phyloP scores from a whole-genome alignment of 306 rosid species.

The Vigna unguiculata region DNA sequence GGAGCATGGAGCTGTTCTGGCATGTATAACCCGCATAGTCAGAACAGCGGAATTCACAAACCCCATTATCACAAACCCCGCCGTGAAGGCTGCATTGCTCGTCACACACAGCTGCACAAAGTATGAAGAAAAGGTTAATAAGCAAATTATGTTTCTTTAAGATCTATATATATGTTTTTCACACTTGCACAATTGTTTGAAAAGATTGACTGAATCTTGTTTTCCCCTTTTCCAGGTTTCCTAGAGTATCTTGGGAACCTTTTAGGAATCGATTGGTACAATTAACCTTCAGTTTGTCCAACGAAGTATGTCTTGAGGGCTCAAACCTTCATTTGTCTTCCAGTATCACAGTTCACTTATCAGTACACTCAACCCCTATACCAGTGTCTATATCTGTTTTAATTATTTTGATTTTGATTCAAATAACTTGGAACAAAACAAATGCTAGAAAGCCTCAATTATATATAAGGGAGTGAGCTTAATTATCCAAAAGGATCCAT shows the following conservation, averaged over 20 bases:
- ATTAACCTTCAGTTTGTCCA: not conserved
- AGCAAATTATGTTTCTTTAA: constrained; percentile 19
- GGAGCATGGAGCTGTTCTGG: constrained; percentile 88
- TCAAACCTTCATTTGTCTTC: too few species aligned
- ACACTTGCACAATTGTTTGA: not conserved
- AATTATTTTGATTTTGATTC: not conserved
- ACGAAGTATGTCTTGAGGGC: not conserved
- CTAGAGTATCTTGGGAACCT: not conserved
- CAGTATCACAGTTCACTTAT: constrained; percentile 20
- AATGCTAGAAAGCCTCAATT: constrained; percentile 28
- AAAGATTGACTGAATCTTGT: constrained; percentile 20
- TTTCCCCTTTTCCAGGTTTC: constrained; percentile 1
- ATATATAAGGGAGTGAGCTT: constrained; percentile 2
- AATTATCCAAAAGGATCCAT: constrained; percentile 14
- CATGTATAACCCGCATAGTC: constrained; percentile 98
- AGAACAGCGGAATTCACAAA: constrained; percentile 97
- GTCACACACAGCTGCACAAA: constrained; percentile 85
- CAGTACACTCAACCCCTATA: not conserved
- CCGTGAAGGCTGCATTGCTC: constrained; percentile 99
- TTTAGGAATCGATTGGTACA: not conserved
- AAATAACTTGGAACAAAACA: constrained; percentile 19
- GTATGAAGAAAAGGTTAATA: constrained; percentile 33
- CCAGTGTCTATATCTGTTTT: not conserved
- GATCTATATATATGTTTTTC: constrained; percentile 1
- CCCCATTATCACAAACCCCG: constrained; percentile 97